Conservation (phyloP, 2,329 filamentous ascomycete genomes). For the Botrytis cinerea region DNA sequence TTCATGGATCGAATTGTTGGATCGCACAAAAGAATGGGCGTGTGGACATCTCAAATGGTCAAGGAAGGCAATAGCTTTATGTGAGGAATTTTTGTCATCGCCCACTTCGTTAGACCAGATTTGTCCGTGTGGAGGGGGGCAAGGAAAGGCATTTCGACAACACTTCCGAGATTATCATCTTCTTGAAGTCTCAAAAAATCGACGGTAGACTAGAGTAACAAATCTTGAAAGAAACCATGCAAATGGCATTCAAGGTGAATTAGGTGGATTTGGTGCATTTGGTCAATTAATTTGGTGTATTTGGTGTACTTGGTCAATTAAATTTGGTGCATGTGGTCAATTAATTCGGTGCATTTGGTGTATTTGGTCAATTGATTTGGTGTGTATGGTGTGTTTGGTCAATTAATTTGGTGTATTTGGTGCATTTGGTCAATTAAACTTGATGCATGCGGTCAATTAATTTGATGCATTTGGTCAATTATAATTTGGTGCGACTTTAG, state of each 20-base stretch:
- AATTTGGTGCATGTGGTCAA: no score
- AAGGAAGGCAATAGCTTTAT: neutral
- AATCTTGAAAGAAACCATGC: neutral
- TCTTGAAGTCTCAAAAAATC: neutral
- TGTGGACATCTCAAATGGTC: neutral
- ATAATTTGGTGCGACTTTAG: no score
- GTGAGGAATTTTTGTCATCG: neutral
- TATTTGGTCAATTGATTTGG: no score
- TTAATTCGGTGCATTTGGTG: no score
- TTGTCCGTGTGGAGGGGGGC: neutral
- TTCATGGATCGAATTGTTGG: neutral
- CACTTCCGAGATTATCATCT: neutral
- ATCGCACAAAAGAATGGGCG: neutral
- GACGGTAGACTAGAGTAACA: neutral
- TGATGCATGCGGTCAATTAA: no score
- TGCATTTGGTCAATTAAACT: no score
- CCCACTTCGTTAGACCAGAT: neutral
- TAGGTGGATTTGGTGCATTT: neutral
- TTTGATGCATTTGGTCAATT: no score
- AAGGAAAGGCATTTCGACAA: constrained; percentile 3
- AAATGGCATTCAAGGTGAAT: neutral
- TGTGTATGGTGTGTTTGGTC: no score
- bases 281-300: no score
- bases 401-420: no score
- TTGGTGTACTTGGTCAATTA: neutral